Conservation (phyloP, 1,284 basidiomycete species). For the Irpex sp. region DNA sequence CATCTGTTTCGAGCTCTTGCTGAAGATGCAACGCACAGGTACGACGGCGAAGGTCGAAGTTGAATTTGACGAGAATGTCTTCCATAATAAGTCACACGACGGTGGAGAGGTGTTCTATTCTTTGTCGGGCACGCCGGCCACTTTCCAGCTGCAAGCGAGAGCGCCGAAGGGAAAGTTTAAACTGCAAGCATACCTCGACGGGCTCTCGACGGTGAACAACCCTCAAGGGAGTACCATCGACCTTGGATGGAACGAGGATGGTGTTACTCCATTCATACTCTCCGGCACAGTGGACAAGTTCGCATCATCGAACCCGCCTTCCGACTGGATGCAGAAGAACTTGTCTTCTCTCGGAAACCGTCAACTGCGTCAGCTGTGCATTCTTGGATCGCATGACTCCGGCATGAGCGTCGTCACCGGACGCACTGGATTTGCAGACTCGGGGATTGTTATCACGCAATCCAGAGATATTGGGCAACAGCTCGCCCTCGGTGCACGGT, state of each 20-base stretch:
- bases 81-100: slow-evolving; percentile 5
- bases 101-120: slow-evolving; percentile 3
- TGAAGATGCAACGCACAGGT: neutral
- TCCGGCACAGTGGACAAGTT: neutral
- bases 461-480: neutral
- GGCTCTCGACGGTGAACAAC: neutral
- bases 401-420: slow-evolving; percentile 9
- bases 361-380: slow-evolving; percentile 5
- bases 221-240: slow-evolving; percentile 2
- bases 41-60: slow-evolving; percentile 3
- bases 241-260: neutral
- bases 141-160: slow-evolving; percentile 5
- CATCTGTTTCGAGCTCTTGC: too few species aligned
- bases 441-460: slow-evolving; percentile 2
- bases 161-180: neutral
- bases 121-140: neutral
- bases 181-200: slow-evolving; percentile 1
- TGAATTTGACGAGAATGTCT: slow-evolving; percentile 7
- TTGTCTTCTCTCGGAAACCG: neutral
- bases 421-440: neutral
- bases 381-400: slow-evolving; percentile 10
- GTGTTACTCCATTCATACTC: neutral
- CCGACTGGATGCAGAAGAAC: slow-evolving; percentile 7
- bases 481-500: slow-evolving; percentile 7
- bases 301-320: neutral